These are phyloP conservation scores for Solanum gracilifrons DNA, from an alignment of 257 asterid species.

Conservation along the genomic window DNA sequence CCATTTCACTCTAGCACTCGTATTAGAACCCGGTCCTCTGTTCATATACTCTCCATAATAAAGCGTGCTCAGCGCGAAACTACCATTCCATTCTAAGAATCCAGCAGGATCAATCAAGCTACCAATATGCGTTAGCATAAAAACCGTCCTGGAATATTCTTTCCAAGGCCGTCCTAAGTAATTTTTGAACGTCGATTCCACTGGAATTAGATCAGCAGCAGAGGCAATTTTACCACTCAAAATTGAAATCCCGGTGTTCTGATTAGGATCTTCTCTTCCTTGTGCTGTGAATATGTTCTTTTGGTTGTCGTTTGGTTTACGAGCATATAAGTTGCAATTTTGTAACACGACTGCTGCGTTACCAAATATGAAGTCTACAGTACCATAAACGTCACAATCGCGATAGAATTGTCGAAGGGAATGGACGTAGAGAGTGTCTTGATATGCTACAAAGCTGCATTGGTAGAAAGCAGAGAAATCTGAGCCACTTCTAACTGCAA, in stretches of 20 bases:
- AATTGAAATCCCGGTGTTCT: slow-evolving; percentile 91
- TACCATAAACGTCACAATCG: slow-evolving; percentile 86
- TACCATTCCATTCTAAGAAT: slow-evolving; percentile 69
- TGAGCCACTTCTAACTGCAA: slow-evolving; percentile 80
- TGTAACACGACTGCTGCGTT: slow-evolving; percentile 93
- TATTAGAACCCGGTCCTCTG: slow-evolving; percentile 85
- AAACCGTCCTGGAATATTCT: slow-evolving; percentile 62
- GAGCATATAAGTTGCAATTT: slow-evolving; percentile 72
- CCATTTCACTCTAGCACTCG: slow-evolving; percentile 68
- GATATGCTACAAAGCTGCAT: slow-evolving; percentile 90
- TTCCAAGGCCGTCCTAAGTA: slow-evolving; percentile 94
- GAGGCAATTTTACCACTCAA: slow-evolving; percentile 65
- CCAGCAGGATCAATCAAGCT: slow-evolving; percentile 57
- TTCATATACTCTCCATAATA: slow-evolving; percentile 80
- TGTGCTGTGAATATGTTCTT: slow-evolving; percentile 87
- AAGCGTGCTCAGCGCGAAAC: slow-evolving; percentile 47
- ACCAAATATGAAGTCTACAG: slow-evolving; percentile 92
- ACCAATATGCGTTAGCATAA: slow-evolving; percentile 40
- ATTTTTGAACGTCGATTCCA: slow-evolving; percentile 35
- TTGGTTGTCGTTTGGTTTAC: slow-evolving; percentile 57
- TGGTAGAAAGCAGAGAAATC: slow-evolving; percentile 76
- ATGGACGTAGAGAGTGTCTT: slow-evolving; percentile 91
- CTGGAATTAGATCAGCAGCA: slow-evolving; percentile 74
- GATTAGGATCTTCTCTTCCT: slow-evolving; percentile 90
- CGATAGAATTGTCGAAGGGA: slow-evolving; percentile 91